Conservation (phyloP, 2,329 filamentous ascomycete species). For the Aaosphaeria pasadenensis region DNA sequence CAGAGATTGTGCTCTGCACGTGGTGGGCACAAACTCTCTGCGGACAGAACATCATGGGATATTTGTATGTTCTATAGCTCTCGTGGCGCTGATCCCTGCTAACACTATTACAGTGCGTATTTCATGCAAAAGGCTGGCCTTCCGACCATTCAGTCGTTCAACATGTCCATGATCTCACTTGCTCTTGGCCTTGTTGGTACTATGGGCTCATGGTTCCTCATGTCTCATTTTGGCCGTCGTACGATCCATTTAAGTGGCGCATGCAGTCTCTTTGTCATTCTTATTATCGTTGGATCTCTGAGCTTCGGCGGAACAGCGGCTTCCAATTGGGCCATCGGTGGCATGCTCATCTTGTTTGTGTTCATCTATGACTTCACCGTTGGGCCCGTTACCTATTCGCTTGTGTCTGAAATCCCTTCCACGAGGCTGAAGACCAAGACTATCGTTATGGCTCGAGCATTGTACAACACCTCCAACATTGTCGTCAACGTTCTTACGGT, state of each 20-base stretch:
- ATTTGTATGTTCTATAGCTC: conserved; percentile 23
- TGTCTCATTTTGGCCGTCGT: conserved; percentile 75
- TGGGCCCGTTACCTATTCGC: conserved; percentile 83
- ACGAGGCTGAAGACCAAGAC: conserved; percentile 85
- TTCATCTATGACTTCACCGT: conserved; percentile 82
- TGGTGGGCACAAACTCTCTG: conserved; percentile 46
- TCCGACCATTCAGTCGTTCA: conserved; percentile 39
- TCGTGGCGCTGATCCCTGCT: background rate
- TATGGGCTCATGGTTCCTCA: conserved; percentile 74
- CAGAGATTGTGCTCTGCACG: conserved; percentile 60
- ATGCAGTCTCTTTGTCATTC: conserved; percentile 58
- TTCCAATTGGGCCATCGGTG: conserved; percentile 43
- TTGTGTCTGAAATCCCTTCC: conserved; percentile 79
- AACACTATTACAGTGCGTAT: conserved; percentile 33
- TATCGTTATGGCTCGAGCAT: conserved; percentile 74
- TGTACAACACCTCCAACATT: conserved; percentile 74
- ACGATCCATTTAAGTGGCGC: conserved; percentile 69
- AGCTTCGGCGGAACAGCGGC: conserved; percentile 53
- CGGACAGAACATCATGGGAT: conserved; percentile 44
- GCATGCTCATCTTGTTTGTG: conserved; percentile 40
- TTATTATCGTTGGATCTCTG: conserved; percentile 77
- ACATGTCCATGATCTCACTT: conserved; percentile 53
- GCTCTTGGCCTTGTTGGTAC: conserved; percentile 70
- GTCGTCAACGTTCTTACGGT: conserved; percentile 74
- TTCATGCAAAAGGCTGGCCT: conserved; percentile 47